A percentile compares a stretch with the other conserved stretches of the same genome.
These are phyloP conservation scores for Amanita rimosa DNA, from an alignment of 768 basidiomycete species.

Conservation along the genomic window DNA sequence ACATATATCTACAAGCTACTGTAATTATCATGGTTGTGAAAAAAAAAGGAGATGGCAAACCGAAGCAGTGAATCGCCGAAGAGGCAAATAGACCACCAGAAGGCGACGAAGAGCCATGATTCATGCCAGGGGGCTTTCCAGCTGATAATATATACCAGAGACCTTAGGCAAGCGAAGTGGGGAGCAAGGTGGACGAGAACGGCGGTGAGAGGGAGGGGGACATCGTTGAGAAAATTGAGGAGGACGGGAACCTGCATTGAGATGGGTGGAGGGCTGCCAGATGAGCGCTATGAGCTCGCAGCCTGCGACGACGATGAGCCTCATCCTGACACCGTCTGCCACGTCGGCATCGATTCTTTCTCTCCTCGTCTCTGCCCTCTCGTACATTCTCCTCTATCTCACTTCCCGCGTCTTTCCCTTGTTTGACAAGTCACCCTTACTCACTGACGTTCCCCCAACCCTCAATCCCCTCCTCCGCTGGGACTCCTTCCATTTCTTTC, in stretches of 20 bases:
- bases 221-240: slow-evolving; percentile 40
- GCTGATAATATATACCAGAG: slow-evolving; percentile 34
- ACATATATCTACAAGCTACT: slow-evolving; percentile 19
- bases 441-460: slow-evolving; percentile 12
- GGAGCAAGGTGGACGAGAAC: slow-evolving; percentile 56
- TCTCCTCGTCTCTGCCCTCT: slow-evolving; percentile 4
- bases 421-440: slow-evolving; percentile 27
- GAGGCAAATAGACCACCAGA: slow-evolving; percentile 74
- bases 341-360: slow-evolving; percentile 7
- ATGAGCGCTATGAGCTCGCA: too few relatives aligned
- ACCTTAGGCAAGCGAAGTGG: slow-evolving; percentile 30
- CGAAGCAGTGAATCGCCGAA: slow-evolving; percentile 38
- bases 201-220: slow-evolving; percentile 51
- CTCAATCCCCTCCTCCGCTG: slow-evolving; percentile 49
- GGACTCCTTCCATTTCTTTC: slow-evolving; percentile 78
- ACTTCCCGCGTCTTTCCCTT: slow-evolving; percentile 19
- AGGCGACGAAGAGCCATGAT: slow-evolving; percentile 52
- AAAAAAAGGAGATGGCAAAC: slow-evolving; percentile 14
- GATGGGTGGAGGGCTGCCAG: slow-evolving; percentile 1
- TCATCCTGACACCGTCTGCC: neutral
- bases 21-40: slow-evolving; percentile 1
- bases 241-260: slow-evolving; percentile 12
- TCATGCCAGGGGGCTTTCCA: slow-evolving; percentile 54
- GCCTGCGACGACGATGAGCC: slow-evolving; percentile 7
- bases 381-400: slow-evolving; percentile 17